Base-by-base conservation (phyloP, 495 filamentous ascomycete genomes). In the Penicillium soppii region DNA sequence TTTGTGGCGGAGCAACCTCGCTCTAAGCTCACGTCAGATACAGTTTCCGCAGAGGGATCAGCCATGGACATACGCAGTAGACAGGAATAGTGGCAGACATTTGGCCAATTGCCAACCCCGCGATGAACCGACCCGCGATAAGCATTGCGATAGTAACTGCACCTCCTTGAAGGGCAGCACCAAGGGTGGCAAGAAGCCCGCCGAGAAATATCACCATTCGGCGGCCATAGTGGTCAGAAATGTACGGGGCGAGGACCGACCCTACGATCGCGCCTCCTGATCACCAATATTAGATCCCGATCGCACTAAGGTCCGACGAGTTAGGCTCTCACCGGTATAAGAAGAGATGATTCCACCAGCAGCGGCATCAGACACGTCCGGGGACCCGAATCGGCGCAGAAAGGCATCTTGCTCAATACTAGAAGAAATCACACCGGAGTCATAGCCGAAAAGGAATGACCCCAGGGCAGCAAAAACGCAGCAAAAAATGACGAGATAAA, bases 381-480 rank as follows among this genome's bases (percentile, higher is more conserved):
- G 62, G 30, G 59, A 53, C 1, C 64, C 62, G 20, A 79, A 81
- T 50, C 68, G 69, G 5, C 40, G 47, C 25, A 71, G 30, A 47
- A 81, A 81, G 0, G 69, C 65, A 38, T 61, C 54, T 35, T 78
- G 66, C 13, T 67, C 72, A 19, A 82, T 67, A 70, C 54, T 79
- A 58, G 52, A 80, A 63, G 59, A 81, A 74, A 64, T 80, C 55
- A 83, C 76, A 47, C 80, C 79, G 0, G 63, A 57, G 46, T 73
- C 69, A 53, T 73, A 81, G 23, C 81, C 82, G 56, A 70, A 83
- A n/a, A 82, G 66, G 43, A 83, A 76, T 10, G 78, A 82, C 4
- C 80, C 81, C 41, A 84, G 65, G n/a, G 77, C 80, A 46, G 78
- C 81, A 56, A 83, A 84, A 13, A 76, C 67, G 61, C 79, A 71